A percentile compares a stretch with the other conserved stretches of the same genome.
These are phyloP conservation scores for Onygena corvina DNA, from an alignment of 2,329 filamentous ascomycete genomes.

Conservation along the genomic window DNA sequence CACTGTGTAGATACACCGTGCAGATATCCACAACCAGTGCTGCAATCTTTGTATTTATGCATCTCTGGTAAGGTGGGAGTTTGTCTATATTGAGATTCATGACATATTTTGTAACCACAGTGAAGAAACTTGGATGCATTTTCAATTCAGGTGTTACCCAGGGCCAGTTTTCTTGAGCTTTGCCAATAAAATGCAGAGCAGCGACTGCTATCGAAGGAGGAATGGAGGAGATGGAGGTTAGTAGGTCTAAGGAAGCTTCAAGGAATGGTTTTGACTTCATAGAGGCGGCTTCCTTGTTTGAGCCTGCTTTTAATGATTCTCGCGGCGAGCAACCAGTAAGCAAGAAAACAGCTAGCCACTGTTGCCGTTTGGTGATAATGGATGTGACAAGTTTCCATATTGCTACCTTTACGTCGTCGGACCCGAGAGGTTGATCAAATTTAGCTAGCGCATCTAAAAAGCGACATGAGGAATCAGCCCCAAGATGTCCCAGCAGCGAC, in stretches of 20 bases:
- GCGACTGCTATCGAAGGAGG: conserved; percentile 56
- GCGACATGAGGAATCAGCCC: conserved; percentile 66
- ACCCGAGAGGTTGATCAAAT: conserved; percentile 60
- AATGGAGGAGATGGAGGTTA: conserved; percentile 54
- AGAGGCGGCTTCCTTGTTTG: conserved; percentile 38
- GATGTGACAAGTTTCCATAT: conserved; percentile 81
- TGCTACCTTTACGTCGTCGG: conserved; percentile 34
- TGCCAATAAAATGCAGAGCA: conserved; percentile 74
- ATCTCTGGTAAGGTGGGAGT: conserved; percentile 35
- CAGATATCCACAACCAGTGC: conserved; percentile 77
- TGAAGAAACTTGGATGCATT: conserved; percentile 61
- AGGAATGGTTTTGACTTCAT: conserved; percentile 56
- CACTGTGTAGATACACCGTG: conserved; percentile 79
- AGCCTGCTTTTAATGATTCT: conserved; percentile 50
- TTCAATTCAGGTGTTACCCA: conserved; percentile 78
- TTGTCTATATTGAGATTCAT: conserved; percentile 45
- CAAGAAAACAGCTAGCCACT: conserved; percentile 90
- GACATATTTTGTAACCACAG: conserved; percentile 59
- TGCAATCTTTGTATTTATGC: conserved; percentile 57
- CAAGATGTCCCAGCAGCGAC: conserved; percentile 86
- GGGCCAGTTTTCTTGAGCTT: conserved; percentile 87
- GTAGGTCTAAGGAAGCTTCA: conserved; percentile 56
- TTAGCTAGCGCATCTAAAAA: conserved; percentile 69
- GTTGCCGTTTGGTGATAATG: conserved; percentile 78
- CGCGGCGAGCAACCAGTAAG: conserved; percentile 78